These are phyloP conservation scores for Yamadazyma siamensis DNA, from an alignment of 1,139 yeast species.

Conservation along the genomic window DNA sequence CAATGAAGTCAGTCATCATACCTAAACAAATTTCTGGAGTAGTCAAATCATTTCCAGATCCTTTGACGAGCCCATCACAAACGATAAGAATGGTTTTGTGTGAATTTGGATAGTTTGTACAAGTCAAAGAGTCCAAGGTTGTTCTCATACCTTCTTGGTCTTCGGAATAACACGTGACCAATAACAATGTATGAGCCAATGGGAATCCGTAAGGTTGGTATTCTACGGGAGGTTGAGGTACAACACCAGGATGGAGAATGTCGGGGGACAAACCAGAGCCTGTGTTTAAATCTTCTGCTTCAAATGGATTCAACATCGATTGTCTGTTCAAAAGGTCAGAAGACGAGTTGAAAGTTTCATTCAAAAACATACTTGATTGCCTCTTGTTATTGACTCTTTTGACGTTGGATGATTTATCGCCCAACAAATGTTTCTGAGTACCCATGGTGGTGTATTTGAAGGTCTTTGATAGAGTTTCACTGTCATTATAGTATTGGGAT, in stretches of 20 bases:
- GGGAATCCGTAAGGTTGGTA: slow-evolving; percentile 90
- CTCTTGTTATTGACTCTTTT: slow-evolving; percentile 8
- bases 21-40: slow-evolving; percentile 87
- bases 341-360: slow-evolving; percentile 32
- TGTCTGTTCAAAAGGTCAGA: slow-evolving; percentile 33
- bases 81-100: slow-evolving; percentile 81
- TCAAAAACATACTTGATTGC: slow-evolving; percentile 25
- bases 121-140: slow-evolving; percentile 85
- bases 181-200: slow-evolving; percentile 74
- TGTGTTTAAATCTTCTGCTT: slow-evolving; percentile 29
- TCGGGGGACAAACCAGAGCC: slow-evolving; percentile 59
- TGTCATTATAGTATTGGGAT: slow-evolving; percentile 38
- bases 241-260: slow-evolving; percentile 67
- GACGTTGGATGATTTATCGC: slow-evolving; percentile 16
- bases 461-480: slow-evolving; percentile 34
- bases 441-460: slow-evolving; percentile 56
- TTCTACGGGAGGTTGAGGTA: slow-evolving; percentile 85
- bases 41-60: slow-evolving; percentile 80
- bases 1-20: slow-evolving; percentile 83
- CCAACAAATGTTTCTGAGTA: slow-evolving; percentile 48
- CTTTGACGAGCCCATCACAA: slow-evolving; percentile 93
- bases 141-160: slow-evolving; percentile 82
- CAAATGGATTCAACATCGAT: slow-evolving; percentile 40
- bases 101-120: slow-evolving; percentile 92
- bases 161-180: slow-evolving; percentile 95